Conservation (phyloP, 768 basidiomycete genomes). For the Russula sp. region DNA sequence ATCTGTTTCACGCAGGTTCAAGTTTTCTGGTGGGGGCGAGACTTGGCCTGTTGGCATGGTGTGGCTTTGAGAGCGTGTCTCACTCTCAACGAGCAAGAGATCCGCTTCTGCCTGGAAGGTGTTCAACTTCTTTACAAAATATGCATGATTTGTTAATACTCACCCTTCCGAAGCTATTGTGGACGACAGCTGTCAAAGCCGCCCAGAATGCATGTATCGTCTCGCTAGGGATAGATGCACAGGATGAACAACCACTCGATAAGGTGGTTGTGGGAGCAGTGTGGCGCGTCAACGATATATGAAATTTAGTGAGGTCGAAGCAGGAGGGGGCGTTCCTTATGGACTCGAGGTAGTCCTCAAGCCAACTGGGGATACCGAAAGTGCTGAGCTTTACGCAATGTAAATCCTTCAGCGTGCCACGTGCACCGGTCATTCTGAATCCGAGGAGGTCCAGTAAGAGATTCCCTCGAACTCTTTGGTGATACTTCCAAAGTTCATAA, state of each 20-base stretch:
- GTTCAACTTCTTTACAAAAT: neutral
- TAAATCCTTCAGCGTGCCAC: neutral
- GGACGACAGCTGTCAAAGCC: neutral
- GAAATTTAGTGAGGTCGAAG: conserved; percentile 2
- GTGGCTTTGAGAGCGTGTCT: neutral
- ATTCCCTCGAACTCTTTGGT: conserved; percentile 17
- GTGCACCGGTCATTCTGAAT: neutral
- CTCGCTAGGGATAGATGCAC: neutral
- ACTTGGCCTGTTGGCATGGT: neutral
- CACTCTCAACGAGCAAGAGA: neutral
- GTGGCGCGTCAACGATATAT: conserved; percentile 5
- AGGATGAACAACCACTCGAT: neutral
- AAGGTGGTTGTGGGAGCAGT: neutral
- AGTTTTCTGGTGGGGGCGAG: neutral
- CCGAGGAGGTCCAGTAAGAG: conserved; percentile 2
- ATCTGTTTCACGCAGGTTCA: conserved; percentile 3
- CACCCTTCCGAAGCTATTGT: neutral
- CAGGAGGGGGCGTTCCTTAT: neutral
- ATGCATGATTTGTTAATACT: neutral
- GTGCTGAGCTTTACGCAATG: neutral
- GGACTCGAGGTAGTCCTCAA: conserved; percentile 2
- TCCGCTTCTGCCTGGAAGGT: neutral
- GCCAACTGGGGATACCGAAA: conserved; percentile 5
- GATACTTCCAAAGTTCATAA: conserved; percentile 2
- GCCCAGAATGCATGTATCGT: conserved; percentile 2